phyloP scores from a whole-genome alignment of 2,329 filamentous ascomycete species.

The Botrytis fragariae region DNA sequence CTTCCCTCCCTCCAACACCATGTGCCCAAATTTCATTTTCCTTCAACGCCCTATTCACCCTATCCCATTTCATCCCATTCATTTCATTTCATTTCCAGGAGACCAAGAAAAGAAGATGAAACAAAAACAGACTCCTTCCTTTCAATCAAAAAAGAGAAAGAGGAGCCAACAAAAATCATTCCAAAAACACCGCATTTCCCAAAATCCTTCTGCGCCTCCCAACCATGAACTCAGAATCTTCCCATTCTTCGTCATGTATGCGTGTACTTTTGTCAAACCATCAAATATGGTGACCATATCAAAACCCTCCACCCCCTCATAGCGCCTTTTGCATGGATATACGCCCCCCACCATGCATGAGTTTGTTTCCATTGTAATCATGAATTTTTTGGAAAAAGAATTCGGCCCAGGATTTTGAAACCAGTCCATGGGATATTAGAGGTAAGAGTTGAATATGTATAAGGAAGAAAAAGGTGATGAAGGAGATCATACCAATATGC shows the following conservation, averaged over 20 bases:
- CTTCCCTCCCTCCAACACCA: not conserved
- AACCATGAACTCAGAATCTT: not conserved
- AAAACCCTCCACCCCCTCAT: not conserved
- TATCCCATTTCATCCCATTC: not conserved
- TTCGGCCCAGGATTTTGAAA: not conserved
- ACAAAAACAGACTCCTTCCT: not conserved
- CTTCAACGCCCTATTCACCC: not conserved
- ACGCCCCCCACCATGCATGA: not conserved
- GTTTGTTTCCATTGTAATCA: not conserved
- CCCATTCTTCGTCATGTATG: not conserved
- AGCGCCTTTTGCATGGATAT: not conserved
- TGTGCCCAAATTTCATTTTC: not conserved
- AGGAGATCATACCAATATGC: not conserved
- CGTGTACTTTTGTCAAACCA: constrained; percentile 7
- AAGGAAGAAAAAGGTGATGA: not conserved
- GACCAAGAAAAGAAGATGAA: not conserved
- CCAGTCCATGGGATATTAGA: not conserved
- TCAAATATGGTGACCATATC: not conserved
- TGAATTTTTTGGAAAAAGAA: not conserved
- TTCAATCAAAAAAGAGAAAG: not conserved
- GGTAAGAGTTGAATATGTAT: not conserved
- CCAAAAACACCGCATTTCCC: not conserved
- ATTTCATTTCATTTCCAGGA: not conserved
- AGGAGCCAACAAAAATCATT: not conserved
- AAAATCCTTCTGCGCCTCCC: not conserved